Conservation (phyloP, 2,329 filamentous ascomycete species). For the Fusarium virguliforme region DNA sequence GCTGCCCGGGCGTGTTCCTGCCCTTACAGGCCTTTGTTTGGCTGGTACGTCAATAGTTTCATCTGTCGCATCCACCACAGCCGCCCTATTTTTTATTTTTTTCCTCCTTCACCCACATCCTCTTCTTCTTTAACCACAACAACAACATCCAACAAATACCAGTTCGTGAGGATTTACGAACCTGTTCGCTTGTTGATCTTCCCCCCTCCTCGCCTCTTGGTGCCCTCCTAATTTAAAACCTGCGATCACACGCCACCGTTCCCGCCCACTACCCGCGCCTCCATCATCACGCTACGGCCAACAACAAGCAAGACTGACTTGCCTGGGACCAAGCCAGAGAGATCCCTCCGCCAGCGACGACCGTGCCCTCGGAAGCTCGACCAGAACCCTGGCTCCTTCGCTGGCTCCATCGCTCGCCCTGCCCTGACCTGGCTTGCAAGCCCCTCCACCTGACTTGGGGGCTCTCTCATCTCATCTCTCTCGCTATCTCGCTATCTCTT, state of each 20-base stretch:
- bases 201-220: conserved; percentile 24
- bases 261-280: conserved; percentile 49
- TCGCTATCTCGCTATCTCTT: conserved; percentile 28
- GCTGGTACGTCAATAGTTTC: conserved; percentile 36
- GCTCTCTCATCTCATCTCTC: conserved; percentile 39
- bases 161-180: not conserved
- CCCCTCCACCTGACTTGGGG: conserved; percentile 49
- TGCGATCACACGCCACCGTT: conserved; percentile 48
- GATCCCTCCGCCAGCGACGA: conserved; percentile 35
- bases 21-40: conserved; percentile 34
- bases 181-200: conserved; percentile 24
- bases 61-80: conserved; percentile 38
- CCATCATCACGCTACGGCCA: conserved; percentile 47
- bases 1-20: conserved; percentile 11
- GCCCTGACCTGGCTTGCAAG: conserved; percentile 19
- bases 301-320: conserved; percentile 3
- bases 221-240: conserved; percentile 47
- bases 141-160: conserved; percentile 4
- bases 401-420: not conserved
- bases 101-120: conserved; percentile 39
- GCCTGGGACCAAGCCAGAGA: conserved; percentile 16
- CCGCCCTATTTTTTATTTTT: conserved; percentile 41
- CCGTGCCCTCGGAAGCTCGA: conserved; percentile 44
- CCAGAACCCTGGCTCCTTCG: conserved; percentile 40
- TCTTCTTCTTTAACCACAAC: conserved; percentile 16